phyloP scores from a whole-genome alignment of 352 stramenopile species.

The Globisporangium paddicum region DNA sequence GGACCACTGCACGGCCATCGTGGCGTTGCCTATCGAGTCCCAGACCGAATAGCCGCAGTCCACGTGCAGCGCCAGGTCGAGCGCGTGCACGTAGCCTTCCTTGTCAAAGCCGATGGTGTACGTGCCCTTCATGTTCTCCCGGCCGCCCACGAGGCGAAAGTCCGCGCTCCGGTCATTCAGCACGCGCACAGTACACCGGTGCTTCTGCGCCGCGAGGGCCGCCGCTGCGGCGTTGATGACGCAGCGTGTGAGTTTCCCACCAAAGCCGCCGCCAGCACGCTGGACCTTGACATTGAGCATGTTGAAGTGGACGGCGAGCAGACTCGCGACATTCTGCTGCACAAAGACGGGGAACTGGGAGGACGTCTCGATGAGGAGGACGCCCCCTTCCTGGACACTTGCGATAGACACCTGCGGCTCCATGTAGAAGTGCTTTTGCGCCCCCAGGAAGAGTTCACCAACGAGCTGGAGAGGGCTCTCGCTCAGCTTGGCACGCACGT shows the following conservation, averaged over 20 bases:
- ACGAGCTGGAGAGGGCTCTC: constrained; percentile 91
- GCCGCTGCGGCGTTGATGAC: constrained; percentile 90
- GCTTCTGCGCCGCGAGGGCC: constrained; percentile 86
- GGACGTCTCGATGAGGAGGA: constrained; percentile 89
- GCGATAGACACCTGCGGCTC: constrained; percentile 86
- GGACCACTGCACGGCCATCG: constrained; percentile 93
- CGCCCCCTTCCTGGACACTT: constrained; percentile 79
- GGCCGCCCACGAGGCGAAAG: constrained; percentile 90
- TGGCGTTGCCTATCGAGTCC: constrained; percentile 90
- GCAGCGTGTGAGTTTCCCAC: constrained; percentile 94
- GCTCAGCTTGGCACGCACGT: constrained; percentile 66
- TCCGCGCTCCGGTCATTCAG: constrained; percentile 93
- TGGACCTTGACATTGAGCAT: constrained; percentile 92
- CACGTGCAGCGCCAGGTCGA: constrained; percentile 92
- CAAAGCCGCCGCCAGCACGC: constrained; percentile 95
- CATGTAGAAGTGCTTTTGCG: constrained; percentile 97
- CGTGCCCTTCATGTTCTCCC: constrained; percentile 92
- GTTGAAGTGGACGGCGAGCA: constrained; percentile 86
- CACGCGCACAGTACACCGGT: constrained; percentile 88
- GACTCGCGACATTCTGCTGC: constrained; percentile 83
- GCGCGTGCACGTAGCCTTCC: constrained; percentile 83
- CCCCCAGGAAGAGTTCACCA: constrained; percentile 85
- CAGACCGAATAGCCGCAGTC: constrained; percentile 94
- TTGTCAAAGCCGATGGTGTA: constrained; percentile 89
- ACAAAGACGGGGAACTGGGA: constrained; percentile 94